phyloP scores from a whole-genome alignment of 2,329 filamentous ascomycete genomes.

The Colletotrichum sp. region DNA sequence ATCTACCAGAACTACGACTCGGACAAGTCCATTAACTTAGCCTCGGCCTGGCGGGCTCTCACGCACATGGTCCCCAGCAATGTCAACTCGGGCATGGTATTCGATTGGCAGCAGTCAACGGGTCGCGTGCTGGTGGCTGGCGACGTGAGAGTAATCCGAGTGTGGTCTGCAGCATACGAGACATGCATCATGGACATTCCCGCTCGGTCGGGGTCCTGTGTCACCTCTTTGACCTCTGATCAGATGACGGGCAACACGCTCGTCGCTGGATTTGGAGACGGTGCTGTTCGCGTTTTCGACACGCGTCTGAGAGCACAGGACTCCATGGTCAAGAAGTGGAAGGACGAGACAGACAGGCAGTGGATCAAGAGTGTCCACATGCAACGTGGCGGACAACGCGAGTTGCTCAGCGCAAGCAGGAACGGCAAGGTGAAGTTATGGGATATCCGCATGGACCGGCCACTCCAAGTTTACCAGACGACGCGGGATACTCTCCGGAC shows the following conservation, averaged over 20 bases:
- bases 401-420: constrained; percentile 87
- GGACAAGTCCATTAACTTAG: constrained; percentile 77
- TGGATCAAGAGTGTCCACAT: constrained; percentile 98
- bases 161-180: constrained; percentile 95
- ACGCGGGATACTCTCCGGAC: constrained; percentile 82
- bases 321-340: constrained; percentile 96
- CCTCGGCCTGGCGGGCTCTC: constrained; percentile 88
- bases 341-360: constrained; percentile 81
- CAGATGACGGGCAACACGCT: constrained; percentile 98
- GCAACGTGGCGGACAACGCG: constrained; percentile 91
- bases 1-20: constrained; percentile 93
- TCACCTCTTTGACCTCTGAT: constrained; percentile 94
- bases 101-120: constrained; percentile 99
- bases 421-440: constrained; percentile 95
- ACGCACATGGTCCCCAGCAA: constrained; percentile 95
- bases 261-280: constrained; percentile 94
- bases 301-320: constrained; percentile 83
- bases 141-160: constrained; percentile 91
- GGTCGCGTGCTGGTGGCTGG: constrained; percentile 94
- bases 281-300: constrained; percentile 92
- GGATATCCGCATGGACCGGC: constrained; percentile 89
- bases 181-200: constrained; percentile 93
- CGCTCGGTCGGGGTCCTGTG: constrained; percentile 91
- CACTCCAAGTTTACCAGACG: constrained; percentile 74
- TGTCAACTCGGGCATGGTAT: constrained; percentile 92